Conservation (phyloP, 805 yeast genomes). For the Kodamaea hsintzibuensis region DNA sequence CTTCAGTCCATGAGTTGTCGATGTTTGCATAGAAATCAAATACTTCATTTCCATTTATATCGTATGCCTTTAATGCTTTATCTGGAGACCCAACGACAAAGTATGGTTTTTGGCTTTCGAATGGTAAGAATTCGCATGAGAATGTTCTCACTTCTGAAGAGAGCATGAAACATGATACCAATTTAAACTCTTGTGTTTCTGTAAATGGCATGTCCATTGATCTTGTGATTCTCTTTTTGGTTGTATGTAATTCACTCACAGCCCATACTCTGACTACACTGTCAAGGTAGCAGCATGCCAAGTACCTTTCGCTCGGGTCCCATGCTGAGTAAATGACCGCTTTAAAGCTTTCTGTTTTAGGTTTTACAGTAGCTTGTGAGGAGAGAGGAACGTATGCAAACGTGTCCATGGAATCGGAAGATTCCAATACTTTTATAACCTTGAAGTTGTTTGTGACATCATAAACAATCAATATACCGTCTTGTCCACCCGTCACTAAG, state of each 20-base stretch:
- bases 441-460: conserved; percentile 51
- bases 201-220: conserved; percentile 21
- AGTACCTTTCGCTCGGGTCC: conserved; percentile 67
- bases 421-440: conserved; percentile 30
- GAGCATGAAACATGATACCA: conserved; percentile 38
- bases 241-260: conserved; percentile 33
- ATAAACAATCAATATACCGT: conserved; percentile 63
- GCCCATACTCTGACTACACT: conserved; percentile 72
- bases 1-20: conserved; percentile 17
- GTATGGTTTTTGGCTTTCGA: conserved; percentile 31
- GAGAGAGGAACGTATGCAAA: conserved; percentile 27
- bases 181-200: conserved; percentile 15
- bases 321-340: conserved; percentile 69
- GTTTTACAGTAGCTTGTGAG: conserved; percentile 26
- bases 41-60: conserved; percentile 40
- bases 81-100: conserved; percentile 81
- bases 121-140: conserved; percentile 69
- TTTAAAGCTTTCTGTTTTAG: conserved; percentile 23
- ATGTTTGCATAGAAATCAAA: conserved; percentile 43
- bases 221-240: conserved; percentile 24
- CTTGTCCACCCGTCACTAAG: conserved; percentile 77
- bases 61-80: conserved; percentile 47
- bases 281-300: conserved; percentile 75
- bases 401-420: conserved; percentile 28
- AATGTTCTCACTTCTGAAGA: conserved; percentile 42